Base-by-base conservation (phyloP, 164 flowering plant species). In the Amborella trichopoda region DNA sequence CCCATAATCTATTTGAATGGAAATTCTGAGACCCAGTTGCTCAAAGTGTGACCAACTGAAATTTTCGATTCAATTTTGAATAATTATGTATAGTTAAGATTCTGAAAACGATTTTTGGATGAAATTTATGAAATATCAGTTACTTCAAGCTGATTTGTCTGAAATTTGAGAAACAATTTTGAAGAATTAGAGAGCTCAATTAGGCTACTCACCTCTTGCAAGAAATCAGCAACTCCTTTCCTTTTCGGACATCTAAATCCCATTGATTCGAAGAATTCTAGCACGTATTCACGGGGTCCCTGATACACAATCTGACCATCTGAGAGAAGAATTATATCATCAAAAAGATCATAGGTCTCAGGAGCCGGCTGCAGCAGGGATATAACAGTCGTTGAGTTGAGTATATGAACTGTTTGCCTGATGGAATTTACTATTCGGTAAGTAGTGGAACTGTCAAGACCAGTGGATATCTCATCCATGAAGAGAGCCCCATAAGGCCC, bases 291-390 rank as follows among this genome's bases (percentile, higher is more conserved):
- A 2, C 80, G 70, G 10, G 87, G 79, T 27, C 87, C 95, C 49
- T 85, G 85, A 37, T 85, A 82, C 41, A 82, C 80, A 24, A 80
- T 69, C 28, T 66, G 68, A 4, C 91, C 85, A 49, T 85, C 88
- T 3, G 88, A 74, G n/a, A 37, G 41, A 37, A 37, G 41, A 37
- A 37, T 37, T 8, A 37, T 37, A 14, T 37, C 41, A 14, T 81
- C 87, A 21, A 84, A 84, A 17, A 84, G 78, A 27, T 78, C 61
- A 24, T 69, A 84, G 23, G 83, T 80, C 67, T 85, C 95, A 0
- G 88, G 95, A 11, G 95, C 81, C 4, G 95, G 95, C 65, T 82
- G 95, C 23, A 85, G 76, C 28, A 85, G 84, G 19, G 95, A 78
- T 28, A 85, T 78, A 26, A 85, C 21, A 5, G 80, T 78, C 3